phyloP scores from a whole-genome alignment of 352 stramenopile genomes.

The Elongisporangium undulatum region DNA sequence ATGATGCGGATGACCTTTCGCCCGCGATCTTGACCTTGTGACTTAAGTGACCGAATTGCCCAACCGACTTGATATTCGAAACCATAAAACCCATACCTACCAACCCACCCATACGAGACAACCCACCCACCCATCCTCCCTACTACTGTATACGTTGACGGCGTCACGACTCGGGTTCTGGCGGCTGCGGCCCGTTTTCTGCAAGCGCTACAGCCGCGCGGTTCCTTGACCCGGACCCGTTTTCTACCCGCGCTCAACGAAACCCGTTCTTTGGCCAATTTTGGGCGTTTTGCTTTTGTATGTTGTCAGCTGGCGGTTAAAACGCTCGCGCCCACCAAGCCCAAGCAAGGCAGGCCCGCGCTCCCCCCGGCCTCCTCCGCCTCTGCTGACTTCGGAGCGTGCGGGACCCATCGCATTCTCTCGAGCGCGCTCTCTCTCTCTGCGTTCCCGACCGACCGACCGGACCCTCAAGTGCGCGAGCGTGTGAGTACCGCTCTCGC shows the following conservation, averaged over 20 bases:
- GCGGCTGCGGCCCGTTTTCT: neutral
- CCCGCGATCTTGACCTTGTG: neutral
- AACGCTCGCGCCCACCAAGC: neutral
- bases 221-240: neutral
- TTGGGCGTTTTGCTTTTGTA: neutral
- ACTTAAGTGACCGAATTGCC: neutral
- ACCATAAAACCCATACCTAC: neutral
- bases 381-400: neutral
- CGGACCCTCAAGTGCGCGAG: neutral
- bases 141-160: neutral
- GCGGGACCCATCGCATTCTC: neutral
- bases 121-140: neutral
- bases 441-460: neutral
- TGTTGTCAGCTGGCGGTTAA: neutral
- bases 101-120: neutral
- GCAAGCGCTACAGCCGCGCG: neutral
- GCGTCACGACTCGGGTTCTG: neutral
- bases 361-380: neutral
- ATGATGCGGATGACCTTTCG: neutral
- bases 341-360: neutral
- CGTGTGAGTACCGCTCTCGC: neutral
- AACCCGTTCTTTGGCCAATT: neutral
- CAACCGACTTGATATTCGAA: neutral
- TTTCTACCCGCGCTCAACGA: neutral
- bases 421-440: neutral